These are phyloP conservation scores for Myxozyma udenii DNA, from an alignment of 805 yeast species.

Conservation along the genomic window DNA sequence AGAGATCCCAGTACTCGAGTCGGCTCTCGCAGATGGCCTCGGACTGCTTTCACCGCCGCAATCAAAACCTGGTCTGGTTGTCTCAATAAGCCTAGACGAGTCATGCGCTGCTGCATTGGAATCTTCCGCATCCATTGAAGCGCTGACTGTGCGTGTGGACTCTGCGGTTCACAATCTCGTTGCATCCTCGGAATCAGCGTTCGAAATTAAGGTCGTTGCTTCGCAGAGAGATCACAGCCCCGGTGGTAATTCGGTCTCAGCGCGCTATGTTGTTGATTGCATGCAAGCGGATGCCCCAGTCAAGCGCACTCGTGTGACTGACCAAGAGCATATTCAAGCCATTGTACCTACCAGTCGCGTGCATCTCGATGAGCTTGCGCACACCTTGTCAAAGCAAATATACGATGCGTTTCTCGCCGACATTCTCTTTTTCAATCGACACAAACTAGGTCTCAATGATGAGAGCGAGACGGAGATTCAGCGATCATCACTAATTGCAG, in stretches of 20 bases:
- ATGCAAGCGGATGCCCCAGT: background rate
- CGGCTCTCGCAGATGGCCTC: constrained; percentile 33
- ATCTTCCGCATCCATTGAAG: background rate
- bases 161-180: background rate
- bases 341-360: background rate
- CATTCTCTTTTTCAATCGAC: constrained; percentile 15
- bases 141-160: background rate
- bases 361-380: background rate
- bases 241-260: background rate
- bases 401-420: constrained; percentile 13
- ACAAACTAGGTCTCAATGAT: constrained; percentile 12
- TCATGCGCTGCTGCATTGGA: constrained; percentile 1
- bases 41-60: constrained; percentile 47
- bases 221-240: too few species aligned
- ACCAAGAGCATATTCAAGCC: background rate
- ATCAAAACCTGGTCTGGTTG: constrained; percentile 41
- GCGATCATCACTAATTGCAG: constrained; percentile 5
- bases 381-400: constrained; percentile 5
- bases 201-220: background rate
- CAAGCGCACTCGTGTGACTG: background rate
- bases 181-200: background rate
- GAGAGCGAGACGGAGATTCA: background rate
- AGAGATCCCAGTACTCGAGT: constrained; percentile 41
- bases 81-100: background rate
- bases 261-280: background rate